Evolutionary conservation across 805 yeast species (phyloP).

Genomic region (Starmerella geochares): DNA sequence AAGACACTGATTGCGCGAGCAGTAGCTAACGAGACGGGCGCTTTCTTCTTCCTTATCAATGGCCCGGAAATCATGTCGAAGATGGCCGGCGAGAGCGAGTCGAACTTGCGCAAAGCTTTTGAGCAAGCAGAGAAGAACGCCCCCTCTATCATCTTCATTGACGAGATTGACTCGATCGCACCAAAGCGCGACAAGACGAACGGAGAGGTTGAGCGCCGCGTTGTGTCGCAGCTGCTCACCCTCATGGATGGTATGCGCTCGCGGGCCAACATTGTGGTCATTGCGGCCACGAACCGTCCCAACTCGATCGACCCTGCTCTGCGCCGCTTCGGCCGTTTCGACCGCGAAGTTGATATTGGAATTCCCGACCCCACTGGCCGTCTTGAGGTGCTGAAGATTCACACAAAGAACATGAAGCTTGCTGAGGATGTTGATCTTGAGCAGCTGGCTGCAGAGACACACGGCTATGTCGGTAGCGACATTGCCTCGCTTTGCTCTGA

Average conservation of each 20-base stretch:
- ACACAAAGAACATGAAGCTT: conserved; percentile 96
- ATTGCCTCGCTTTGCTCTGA: conserved; percentile 98
- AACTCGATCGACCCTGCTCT: conserved; percentile 78
- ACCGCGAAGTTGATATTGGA: conserved; percentile 78
- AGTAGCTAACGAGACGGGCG: conserved; percentile 99
- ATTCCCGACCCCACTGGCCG: conserved; percentile 98
- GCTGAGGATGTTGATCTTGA: conserved; percentile 92
- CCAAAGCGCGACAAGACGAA: conserved; percentile 99
- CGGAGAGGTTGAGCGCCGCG: conserved; percentile 99
- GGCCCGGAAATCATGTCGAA: conserved; percentile 99
- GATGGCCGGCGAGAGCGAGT: conserved; percentile 99
- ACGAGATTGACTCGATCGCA: conserved; percentile 97
- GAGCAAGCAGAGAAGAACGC: conserved; percentile 99
- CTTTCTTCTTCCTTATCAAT: conserved; percentile 92
- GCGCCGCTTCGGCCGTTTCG: conserved; percentile 78
- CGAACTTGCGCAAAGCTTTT: conserved; percentile 92
- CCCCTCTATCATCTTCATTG: conserved; percentile 94
- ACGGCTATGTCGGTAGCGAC: conserved; percentile 99
- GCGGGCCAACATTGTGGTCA: conserved; percentile 94
- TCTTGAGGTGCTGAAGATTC: conserved; percentile 90
- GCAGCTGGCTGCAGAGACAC: conserved; percentile 92
- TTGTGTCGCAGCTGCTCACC: conserved; percentile 92
- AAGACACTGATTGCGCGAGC: conserved; percentile 98
- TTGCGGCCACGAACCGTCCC: conserved; percentile 92
- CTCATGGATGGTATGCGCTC: conserved; percentile 99